Conservation (phyloP, 352 stramenopile species). For the Phytophthora pinifolia region DNA sequence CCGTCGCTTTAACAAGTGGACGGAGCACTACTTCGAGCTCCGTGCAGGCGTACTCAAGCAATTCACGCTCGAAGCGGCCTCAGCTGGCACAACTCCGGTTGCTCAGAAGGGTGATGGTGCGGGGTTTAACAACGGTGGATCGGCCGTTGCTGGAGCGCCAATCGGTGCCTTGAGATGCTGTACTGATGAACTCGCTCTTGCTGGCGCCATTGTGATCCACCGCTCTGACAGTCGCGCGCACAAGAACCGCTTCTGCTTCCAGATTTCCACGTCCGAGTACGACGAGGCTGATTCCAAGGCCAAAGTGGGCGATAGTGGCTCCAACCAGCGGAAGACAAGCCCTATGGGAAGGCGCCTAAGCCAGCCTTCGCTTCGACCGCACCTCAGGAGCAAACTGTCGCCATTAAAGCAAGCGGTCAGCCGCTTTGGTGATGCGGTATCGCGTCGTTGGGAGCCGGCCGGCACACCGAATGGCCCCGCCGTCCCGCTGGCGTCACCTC, state of each 20-base stretch:
- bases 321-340: constrained; percentile 24
- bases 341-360: constrained; percentile 17
- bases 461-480: neutral
- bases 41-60: constrained; percentile 75
- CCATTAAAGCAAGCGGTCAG: constrained; percentile 64
- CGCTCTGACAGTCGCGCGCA: constrained; percentile 62
- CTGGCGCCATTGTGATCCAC: constrained; percentile 82
- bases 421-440: constrained; percentile 48
- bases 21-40: constrained; percentile 81
- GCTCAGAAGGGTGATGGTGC: constrained; percentile 18
- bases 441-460: constrained; percentile 29
- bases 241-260: constrained; percentile 81
- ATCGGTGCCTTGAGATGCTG: constrained; percentile 29
- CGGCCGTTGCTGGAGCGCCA: constrained; percentile 2
- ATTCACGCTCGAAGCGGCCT: constrained; percentile 59
- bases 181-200: constrained; percentile 66
- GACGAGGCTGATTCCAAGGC: constrained; percentile 26
- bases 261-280: constrained; percentile 69
- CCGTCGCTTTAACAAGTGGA: constrained; percentile 79
- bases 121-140: constrained; percentile 13
- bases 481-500: constrained; percentile 11
- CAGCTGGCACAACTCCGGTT: constrained; percentile 8
- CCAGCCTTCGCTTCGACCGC: constrained; percentile 20
- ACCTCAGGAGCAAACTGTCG: constrained; percentile 52
- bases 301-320: constrained; percentile 5